Base-by-base conservation (phyloP, 805 yeast species). In the Komagataella mondaviorum region DNA sequence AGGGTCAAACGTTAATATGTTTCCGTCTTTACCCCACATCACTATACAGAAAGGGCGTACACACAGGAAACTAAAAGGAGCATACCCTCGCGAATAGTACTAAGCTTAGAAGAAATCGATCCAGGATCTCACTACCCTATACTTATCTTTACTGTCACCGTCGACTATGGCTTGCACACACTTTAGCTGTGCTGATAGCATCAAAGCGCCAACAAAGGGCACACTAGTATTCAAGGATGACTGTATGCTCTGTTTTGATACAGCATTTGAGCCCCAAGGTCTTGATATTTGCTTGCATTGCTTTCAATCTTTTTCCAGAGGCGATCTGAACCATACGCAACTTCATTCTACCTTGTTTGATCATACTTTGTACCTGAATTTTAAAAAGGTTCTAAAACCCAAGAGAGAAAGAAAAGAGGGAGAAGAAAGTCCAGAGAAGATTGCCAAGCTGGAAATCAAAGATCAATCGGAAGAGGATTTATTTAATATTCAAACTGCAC, bases 211-310 rank as follows among this genome's bases (percentile, higher is more conserved):
- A 3, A 30, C 39, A 30, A 30, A 30, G 39, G 39, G 14, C 39
- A 30, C 39, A 10, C 69, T 73, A 2, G 78, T 90, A 16, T 82
- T 80, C 60, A 90, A 88, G 61, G 97, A 91, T 68, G 96, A 89
- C 57, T 90, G 97, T 62, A 85, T 85, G 69, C 91, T 78, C 66
- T 84, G 90, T 51, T 91, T 85, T 61, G 91, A 82, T 54, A 80
- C 87, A 0, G 77, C 87, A 3, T 67, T 69, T 50, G 77, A 75
- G 49, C 55, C 58, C 8, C 51, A 62, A 6, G 95, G 95, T 0
- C 63, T 91, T 16, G 90, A 85, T 59, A 77, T 90, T 12, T 90
- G 96, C 55, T 68, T 93, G 49, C 57, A 68, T 1, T 83, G 95
- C 57, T 87, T 76, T 64, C 85, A 84, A 51, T 80, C 88, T 5